Evolutionary conservation across 768 basidiomycete species (phyloP), one percentile per base, ranked within the genome.

Genomic region (Suillus americanus): DNA sequence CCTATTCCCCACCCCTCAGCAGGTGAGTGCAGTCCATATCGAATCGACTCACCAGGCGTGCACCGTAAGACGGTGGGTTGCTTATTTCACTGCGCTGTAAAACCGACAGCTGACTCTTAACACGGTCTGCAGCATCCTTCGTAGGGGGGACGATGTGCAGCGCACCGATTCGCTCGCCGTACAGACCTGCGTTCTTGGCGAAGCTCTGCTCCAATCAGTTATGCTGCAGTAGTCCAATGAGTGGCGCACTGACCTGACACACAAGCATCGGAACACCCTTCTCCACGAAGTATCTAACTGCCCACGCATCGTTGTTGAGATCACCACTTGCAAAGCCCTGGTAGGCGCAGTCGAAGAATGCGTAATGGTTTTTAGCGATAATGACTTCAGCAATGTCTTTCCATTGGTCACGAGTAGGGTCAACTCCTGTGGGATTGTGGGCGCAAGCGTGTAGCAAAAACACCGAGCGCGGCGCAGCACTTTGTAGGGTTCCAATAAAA

Each of bases 281-380:
- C 70, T 87, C 80, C 54, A 89, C 90, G 79, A 99, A 99, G 79
- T 92, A 84, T 68, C 92, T 94, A 20, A 95, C 96, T 18, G 97
- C 94, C 85, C 89, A 91, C 7, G 95, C 95, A 74, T 99, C 97
- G 69, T 87, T 86, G 74, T 96, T 90, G 72, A 97, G 81, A 75
- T 94, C 88, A 1, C 96, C 96, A 70, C 92, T 94, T n/a, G 95
- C 96, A 76, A 98, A 99, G 20, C 96, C 96, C 78, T 97, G 96
- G 79, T 99, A 99, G 3, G 96, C 96, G 74, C 90, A 91, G 79
- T 99, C 96, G 75, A 98, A 94, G 79, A 97, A 96, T 38, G 90
- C 89, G 72, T 87, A 97, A 75, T 96, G 95, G 16, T 85, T 82
- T 78, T 89, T 90, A 55, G 80, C 77, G 37, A 90, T 74, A 74